Evolutionary conservation across 768 basidiomycete genomes (phyloP).

Genomic region (Hericium coralloides): DNA sequence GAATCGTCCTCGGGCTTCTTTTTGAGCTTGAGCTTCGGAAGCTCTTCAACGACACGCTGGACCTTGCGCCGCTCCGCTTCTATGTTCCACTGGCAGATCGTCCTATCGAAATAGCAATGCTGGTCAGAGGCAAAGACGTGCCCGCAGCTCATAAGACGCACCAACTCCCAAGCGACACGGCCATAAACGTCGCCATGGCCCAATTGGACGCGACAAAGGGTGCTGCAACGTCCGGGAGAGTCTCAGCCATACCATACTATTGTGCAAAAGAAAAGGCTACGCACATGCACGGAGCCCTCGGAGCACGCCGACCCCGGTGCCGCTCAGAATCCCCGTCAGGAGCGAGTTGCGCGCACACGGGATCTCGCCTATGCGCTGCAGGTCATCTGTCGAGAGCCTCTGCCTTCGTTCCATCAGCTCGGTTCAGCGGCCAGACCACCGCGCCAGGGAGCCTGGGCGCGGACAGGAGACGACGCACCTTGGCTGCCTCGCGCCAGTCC

Average conservation of each 20-base stretch:
- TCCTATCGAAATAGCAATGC: slow-evolving; percentile 29
- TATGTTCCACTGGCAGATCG: slow-evolving; percentile 51
- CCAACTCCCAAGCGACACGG: slow-evolving; percentile 65
- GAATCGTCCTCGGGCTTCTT: slow-evolving; percentile 20
- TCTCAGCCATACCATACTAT: background rate
- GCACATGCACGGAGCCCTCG: slow-evolving; percentile 57
- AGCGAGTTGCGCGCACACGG: slow-evolving; percentile 74
- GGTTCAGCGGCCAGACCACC: too few relatives aligned
- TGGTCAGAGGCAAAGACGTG: background rate
- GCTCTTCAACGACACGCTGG: slow-evolving; percentile 47
- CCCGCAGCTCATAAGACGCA: slow-evolving; percentile 24
- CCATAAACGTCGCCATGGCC: slow-evolving; percentile 67
- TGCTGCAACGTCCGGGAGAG: slow-evolving; percentile 27
- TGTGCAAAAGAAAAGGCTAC: slow-evolving; percentile 18
- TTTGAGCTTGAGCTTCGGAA: slow-evolving; percentile 48
- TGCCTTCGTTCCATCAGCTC: slow-evolving; percentile 22
- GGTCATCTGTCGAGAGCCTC: slow-evolving; percentile 39
- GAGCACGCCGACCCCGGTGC: slow-evolving; percentile 67
- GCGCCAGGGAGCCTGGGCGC: background rate
- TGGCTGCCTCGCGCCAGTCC: slow-evolving; percentile 26
- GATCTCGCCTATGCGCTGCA: slow-evolving; percentile 54
- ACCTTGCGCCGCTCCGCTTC: slow-evolving; percentile 46
- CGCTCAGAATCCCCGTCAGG: slow-evolving; percentile 72
- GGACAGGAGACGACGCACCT: slow-evolving; percentile 16
- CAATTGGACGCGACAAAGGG: slow-evolving; percentile 66